Conservation (phyloP, 495 filamentous ascomycete species). For the Poronia punctata region DNA sequence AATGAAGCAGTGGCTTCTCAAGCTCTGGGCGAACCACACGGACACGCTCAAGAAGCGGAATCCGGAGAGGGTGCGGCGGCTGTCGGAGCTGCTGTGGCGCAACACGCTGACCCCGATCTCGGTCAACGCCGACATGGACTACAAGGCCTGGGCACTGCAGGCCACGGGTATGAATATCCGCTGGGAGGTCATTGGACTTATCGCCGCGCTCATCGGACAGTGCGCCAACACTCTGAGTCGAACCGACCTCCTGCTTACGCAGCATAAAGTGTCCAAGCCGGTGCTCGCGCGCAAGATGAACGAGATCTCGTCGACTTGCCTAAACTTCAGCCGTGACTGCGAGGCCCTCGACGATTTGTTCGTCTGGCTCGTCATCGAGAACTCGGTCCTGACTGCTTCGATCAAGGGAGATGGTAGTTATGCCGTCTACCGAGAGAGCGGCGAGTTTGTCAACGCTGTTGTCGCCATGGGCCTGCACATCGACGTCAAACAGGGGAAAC, state of each 20-base stretch:
- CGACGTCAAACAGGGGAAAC: conserved; percentile 17
- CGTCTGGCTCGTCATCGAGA: conserved; percentile 24
- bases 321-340: conserved; percentile 24
- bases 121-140: conserved; percentile 19
- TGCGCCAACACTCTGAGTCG: conserved; percentile 20
- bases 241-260: conserved; percentile 14
- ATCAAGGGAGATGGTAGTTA: conserved; percentile 23
- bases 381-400: conserved; percentile 12
- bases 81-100: conserved; percentile 24
- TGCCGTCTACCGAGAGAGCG: conserved; percentile 17
- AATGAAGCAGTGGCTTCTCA: conserved; percentile 27
- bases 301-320: conserved; percentile 21
- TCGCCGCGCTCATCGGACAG: conserved; percentile 22
- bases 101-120: conserved; percentile 20
- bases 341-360: conserved; percentile 22
- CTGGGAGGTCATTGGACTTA: conserved; percentile 28
- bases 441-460: conserved; percentile 17
- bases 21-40: conserved; percentile 16
- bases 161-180: conserved; percentile 23
- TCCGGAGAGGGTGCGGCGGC: conserved; percentile 20
- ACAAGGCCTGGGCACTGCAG: conserved; percentile 19
- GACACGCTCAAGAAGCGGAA: conserved; percentile 18
- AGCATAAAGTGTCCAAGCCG: conserved; percentile 14
- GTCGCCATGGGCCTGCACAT: conserved; percentile 24
- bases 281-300: conserved; percentile 19